Base-by-base conservation (phyloP, 352 stramenopile species). In the Plasmopara viticola region DNA sequence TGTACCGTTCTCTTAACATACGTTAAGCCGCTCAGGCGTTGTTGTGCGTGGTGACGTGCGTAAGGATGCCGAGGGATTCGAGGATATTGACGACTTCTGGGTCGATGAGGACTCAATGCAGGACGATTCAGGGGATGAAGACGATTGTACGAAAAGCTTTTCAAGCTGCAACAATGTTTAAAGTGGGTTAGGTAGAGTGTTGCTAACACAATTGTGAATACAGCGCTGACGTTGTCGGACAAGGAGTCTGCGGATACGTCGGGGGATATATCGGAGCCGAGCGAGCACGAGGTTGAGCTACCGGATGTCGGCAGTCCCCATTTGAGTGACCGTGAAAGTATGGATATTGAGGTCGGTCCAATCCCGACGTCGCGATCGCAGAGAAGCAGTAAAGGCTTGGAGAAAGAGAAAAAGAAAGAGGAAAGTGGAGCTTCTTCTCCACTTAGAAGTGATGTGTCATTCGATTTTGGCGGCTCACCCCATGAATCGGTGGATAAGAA, bases 1-100 rank as follows among this genome's bases (percentile, higher is more conserved):
- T 25, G 1, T 25, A 25, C 20, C 20, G 20, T 25, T 1, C 20
- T 25, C 20, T 25, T 25, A 25, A 25, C 20, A 25, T 25, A 3
- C 20, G 20, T 25, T 25, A 43, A 86, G 71, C 31, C 79, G 74
- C 10, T 71, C 72, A 29, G 70, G 66, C 20, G 72, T 85, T 12
- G 64, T 82, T 41, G 72, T 89, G 28, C 79, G 75, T 15, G 69
- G 51, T 6, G 74, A 89, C 15, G 76, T 90, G 40, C 83, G 77
- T 14, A 87, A 82, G 29, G 84, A 94, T 40, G 78, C 70, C 1
- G 62, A 91, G 20, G 84, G 84, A 0, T 94, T 94, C 46, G 80
- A 94, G 43, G 84, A 94, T 44, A 86, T 91, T 40, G 84, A 94
- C 60, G 84, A 94, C 42, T 94, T 94, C 48, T 94, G 80, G 80